Base-by-base conservation (phyloP, 2,329 filamentous ascomycete genomes). In the Penicillium sp. region DNA sequence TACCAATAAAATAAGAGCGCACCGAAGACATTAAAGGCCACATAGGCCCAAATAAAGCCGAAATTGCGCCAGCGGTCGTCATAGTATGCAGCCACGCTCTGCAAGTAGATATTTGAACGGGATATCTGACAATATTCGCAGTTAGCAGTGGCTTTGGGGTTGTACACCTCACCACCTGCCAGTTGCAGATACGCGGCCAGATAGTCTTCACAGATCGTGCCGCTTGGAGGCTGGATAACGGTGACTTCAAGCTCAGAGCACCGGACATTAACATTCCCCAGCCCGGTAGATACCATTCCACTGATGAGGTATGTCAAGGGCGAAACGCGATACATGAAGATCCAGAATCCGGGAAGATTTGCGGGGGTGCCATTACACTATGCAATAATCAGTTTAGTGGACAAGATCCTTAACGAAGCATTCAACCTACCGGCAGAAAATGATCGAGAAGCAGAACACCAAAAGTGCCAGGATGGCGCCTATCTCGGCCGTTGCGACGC, bases 11-110 rank as follows among this genome's bases (percentile, higher is more conserved):
- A 4, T 3, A 27, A 18, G 9, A 30, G 13, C 9, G 26, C 17
- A 17, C 3, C 36, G 13, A 23, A 15, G 23, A 40, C 13, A 26
- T 40, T 40, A 7, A 40, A 24, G 7, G 24, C 39, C 8, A 60
- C 20, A 18, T 58, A 60, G 0, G 20, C 41, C 52, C 47, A 58
- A 32, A 58, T 50, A 5, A 58, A 13, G 2, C 57, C 55, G 13
- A 58, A 55, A 17, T 58, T 37, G 2, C 46, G 17, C 57, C 57
- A 59, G 1, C 20, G 36, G 7, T 46, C 37, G 23, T 32, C 36
- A 7, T 21, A 49, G 12, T 40, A 21, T 1, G 27, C 6, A 8
- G 13, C 10, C 26, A 53, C 18, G 3, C 4, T 13, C 4, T 5
- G 10, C 2, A 60, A 47, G 32, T 33, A 59, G 2, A 21, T 7